Percentiles rank a stretch among this genome's conserved stretches.
Conservation (phyloP, 805 yeast species). For the Sugiyamaella marilandica region DNA sequence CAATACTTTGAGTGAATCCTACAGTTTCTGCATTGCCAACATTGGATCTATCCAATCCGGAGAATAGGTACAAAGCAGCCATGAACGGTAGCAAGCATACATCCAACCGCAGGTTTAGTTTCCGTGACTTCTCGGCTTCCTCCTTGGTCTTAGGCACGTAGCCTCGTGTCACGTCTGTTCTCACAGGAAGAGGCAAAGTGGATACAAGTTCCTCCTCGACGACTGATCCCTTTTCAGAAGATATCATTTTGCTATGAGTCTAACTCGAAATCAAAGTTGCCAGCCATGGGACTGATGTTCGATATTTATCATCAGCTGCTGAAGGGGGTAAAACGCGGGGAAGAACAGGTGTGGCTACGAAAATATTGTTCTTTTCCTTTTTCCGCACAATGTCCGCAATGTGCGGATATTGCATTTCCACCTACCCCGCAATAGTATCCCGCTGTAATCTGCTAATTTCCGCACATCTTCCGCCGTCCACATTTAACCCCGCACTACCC, state of each 20-base stretch:
- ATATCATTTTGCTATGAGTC: background rate
- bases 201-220: background rate
- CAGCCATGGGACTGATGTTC: background rate
- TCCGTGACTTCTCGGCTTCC: background rate
- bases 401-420: too few relatives aligned
- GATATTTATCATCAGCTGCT: background rate
- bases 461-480: too few relatives aligned
- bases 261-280: background rate
- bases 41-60: slow-evolving; percentile 40
- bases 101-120: slow-evolving; percentile 1
- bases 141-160: background rate
- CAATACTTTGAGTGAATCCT: slow-evolving; percentile 38
- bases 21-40: slow-evolving; percentile 47
- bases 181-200: background rate
- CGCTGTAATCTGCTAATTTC: too few relatives aligned
- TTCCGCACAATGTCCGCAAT: too few relatives aligned
- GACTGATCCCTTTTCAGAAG: background rate
- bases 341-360: background rate
- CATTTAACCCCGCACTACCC: too few relatives aligned
- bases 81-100: background rate
- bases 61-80: background rate
- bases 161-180: background rate
- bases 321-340: background rate
- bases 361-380: too few relatives aligned
- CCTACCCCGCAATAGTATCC: too few relatives aligned